Percentiles rank a stretch among this genome's conserved stretches.
Evolutionary conservation across 1,139 yeast genomes (phyloP).

Genomic region (Tardiomyces blankii): DNA sequence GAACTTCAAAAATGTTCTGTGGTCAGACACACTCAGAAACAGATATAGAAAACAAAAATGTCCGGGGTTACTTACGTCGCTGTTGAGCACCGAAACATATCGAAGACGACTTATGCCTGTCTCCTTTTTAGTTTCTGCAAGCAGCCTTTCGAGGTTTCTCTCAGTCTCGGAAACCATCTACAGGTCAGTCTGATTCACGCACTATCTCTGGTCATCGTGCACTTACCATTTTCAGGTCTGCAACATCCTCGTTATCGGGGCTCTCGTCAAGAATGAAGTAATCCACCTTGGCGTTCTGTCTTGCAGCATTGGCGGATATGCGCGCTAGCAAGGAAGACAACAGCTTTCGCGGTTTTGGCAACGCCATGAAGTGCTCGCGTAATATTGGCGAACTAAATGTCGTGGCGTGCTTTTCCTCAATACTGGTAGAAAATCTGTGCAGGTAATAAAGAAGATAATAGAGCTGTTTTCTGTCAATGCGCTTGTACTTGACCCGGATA

Average conservation of each 20-base stretch:
- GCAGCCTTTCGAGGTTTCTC: conserved; percentile 37
- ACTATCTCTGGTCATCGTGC: no score
- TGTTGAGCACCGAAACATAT: conserved; percentile 47
- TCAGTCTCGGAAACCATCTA: conserved; percentile 22
- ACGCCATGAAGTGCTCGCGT: conserved; percentile 9
- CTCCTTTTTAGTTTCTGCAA: conserved; percentile 32
- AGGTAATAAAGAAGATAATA: conserved; percentile 41
- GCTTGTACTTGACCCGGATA: conserved; percentile 56
- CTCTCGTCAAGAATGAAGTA: conserved; percentile 15
- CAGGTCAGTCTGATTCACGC: no score
- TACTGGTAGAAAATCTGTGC: conserved; percentile 12
- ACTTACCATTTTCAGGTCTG: conserved; percentile 13
- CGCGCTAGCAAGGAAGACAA: conserved; percentile 31
- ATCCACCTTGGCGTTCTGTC: conserved; percentile 36
- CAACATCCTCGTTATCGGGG: conserved; percentile 33
- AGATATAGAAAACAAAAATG: no score
- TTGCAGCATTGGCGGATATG: conserved; percentile 48
- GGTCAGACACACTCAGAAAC: no score
- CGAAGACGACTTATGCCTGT: conserved; percentile 49
- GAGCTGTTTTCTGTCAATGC: conserved; percentile 52
- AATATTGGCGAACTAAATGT: conserved; percentile 22
- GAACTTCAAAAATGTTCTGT: conserved; percentile 51
- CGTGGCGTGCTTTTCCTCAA: conserved; percentile 14
- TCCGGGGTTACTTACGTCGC: conserved; percentile 14
- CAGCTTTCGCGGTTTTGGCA: conserved; percentile 12